phyloP scores from a whole-genome alignment of 179 eudicot species.

The Actinidia chinensis region DNA sequence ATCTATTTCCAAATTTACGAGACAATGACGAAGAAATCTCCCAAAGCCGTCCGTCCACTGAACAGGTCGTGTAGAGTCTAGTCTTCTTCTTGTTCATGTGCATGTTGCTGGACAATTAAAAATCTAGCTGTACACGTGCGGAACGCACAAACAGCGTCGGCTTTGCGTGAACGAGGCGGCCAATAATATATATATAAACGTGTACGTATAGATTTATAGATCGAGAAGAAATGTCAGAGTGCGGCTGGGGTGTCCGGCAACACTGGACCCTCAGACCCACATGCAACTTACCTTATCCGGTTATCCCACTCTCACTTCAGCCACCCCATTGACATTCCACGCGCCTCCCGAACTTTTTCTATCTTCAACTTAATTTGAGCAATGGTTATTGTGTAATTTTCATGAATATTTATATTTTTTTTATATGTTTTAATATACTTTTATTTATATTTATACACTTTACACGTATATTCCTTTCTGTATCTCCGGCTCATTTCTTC shows the following conservation, averaged over 20 bases:
- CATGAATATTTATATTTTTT: too few relatives aligned
- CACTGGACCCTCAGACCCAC: neutral
- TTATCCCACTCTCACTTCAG: neutral
- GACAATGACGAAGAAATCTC: neutral
- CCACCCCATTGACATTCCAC: neutral
- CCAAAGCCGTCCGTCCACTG: too few relatives aligned
- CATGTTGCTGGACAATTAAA: too few relatives aligned
- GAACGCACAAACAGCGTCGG: conserved; percentile 11
- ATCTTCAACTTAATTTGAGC: neutral
- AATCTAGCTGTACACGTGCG: conserved; percentile 24
- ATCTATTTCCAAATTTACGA: too few relatives aligned
- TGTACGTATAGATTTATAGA: neutral
- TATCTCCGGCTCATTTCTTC: too few relatives aligned
- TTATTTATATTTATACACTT: too few relatives aligned
- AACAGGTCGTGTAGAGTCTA: neutral
- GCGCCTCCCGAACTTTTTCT: neutral
- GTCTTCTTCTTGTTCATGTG: neutral
- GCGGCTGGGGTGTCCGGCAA: neutral
- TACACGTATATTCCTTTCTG: too few relatives aligned
- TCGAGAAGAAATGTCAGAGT: neutral
- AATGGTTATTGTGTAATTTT: too few relatives aligned
- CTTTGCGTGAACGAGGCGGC: neutral
- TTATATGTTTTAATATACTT: too few relatives aligned
- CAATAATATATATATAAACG: neutral
- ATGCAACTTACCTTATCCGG: neutral